A percentile compares a stretch with the other conserved stretches of the same genome.
Conservation (phyloP, 2,329 filamentous ascomycete genomes). For the Hymenoscyphus scutula region DNA sequence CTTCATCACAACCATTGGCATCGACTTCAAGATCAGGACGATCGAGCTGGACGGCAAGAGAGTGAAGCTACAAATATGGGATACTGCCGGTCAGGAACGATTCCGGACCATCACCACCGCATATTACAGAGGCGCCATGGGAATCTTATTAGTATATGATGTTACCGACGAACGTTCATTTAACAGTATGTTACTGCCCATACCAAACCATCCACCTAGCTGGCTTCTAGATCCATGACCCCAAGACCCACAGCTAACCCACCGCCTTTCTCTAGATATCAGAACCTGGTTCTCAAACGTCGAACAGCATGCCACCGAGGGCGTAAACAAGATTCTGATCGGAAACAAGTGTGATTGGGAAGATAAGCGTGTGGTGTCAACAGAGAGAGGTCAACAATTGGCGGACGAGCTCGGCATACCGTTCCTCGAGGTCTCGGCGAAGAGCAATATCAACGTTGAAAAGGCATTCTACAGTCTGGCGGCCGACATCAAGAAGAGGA, state of each 20-base stretch:
- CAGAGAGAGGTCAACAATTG: constrained; percentile 87
- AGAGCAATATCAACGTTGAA: constrained; percentile 99
- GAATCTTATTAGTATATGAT: constrained; percentile 95
- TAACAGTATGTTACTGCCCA: constrained; percentile 64
- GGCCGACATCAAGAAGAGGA: constrained; percentile 95
- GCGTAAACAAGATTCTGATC: constrained; percentile 99
- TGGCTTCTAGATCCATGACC: constrained; percentile 4
- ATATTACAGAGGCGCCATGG: constrained; percentile 98
- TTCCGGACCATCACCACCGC: constrained; percentile 99
- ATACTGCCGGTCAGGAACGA: constrained; percentile 95
- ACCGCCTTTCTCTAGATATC: constrained; percentile 64
- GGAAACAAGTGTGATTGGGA: constrained; percentile 99
- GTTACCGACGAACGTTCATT: constrained; percentile 99
- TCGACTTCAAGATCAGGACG: constrained; percentile 99
- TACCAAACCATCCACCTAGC: neutral
- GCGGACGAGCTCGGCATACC: constrained; percentile 96
- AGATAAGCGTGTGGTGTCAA: constrained; percentile 93
- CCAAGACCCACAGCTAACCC: constrained; percentile 4
- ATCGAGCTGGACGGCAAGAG: constrained; percentile 99
- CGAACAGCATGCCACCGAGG: constrained; percentile 96
- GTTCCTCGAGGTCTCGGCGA: constrained; percentile 97
- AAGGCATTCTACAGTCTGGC: constrained; percentile 97
- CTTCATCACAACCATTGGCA: constrained; percentile 99
- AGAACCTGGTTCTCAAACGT: constrained; percentile 99
- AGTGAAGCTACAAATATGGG: constrained; percentile 99